A percentile compares a stretch with the other conserved stretches of the same genome.
Conservation (phyloP, 1,284 basidiomycete genomes). For the Fomitopsis pinicola region DNA sequence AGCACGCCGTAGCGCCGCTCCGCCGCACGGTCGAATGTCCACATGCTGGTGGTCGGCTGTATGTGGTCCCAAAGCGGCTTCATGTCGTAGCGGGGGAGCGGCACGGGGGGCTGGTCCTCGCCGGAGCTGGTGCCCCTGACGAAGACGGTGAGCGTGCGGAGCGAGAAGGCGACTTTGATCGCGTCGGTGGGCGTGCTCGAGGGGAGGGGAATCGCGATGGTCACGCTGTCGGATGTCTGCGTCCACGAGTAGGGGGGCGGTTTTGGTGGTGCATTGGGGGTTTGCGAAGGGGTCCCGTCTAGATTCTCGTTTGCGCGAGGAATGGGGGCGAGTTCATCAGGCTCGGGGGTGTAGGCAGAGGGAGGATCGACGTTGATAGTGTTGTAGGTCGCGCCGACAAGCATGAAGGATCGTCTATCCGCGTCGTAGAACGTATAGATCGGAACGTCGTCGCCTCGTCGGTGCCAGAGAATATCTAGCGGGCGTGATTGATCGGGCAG, state of each 20-base stretch:
- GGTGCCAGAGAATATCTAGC: constrained; percentile 61
- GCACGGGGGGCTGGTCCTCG: constrained; percentile 14
- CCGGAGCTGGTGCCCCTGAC: constrained; percentile 35
- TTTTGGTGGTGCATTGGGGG: constrained; percentile 23
- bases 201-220: constrained; percentile 79
- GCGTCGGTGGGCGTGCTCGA: constrained; percentile 56
- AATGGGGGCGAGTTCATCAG: constrained; percentile 64
- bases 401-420: constrained; percentile 42
- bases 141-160: constrained; percentile 61
- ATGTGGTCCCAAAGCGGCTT: constrained; percentile 77
- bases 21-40: constrained; percentile 83
- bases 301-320: constrained; percentile 56
- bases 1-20: constrained; percentile 64
- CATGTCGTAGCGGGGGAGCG: constrained; percentile 56
- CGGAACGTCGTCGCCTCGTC: constrained; percentile 70
- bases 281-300: constrained; percentile 25
- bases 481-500: constrained; percentile 27
- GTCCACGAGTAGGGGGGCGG: constrained; percentile 88
- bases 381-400: constrained; percentile 55
- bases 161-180: constrained; percentile 66
- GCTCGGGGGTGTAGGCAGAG: constrained; percentile 47
- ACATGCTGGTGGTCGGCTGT: constrained; percentile 68
- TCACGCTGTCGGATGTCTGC: constrained; percentile 79
- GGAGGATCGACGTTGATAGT: constrained; percentile 28
- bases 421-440: constrained; percentile 51